Evolutionary conservation across 169 alveolate species (phyloP).

Genomic region (Babesia caballi): DNA sequence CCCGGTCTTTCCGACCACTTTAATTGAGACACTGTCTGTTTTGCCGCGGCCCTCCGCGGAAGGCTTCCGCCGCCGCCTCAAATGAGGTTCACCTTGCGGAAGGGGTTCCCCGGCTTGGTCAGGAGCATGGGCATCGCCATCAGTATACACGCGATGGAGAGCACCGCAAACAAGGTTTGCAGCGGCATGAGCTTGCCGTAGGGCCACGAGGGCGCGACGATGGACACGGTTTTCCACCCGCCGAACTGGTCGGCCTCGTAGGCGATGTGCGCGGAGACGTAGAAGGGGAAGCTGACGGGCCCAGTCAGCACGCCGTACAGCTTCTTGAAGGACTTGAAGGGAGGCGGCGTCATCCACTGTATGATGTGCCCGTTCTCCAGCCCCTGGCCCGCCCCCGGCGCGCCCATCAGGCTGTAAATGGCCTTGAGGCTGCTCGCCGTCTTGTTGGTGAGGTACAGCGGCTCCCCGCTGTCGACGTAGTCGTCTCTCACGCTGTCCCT

Average conservation of each 20-base stretch:
- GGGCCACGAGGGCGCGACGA: constrained; percentile 52
- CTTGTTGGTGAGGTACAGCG: neutral
- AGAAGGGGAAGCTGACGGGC: constrained; percentile 70
- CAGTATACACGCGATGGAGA: constrained; percentile 15
- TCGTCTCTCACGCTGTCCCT: too few species aligned
- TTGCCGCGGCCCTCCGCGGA: neutral
- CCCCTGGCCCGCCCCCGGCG: constrained; percentile 70
- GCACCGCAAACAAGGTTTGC: constrained; percentile 8
- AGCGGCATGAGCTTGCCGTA: constrained; percentile 32
- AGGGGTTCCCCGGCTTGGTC: constrained; percentile 32
- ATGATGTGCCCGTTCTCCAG: constrained; percentile 80
- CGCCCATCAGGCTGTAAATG: neutral
- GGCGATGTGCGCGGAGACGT: constrained; percentile 58
- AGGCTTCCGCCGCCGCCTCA: neutral
- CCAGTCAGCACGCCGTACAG: constrained; percentile 74
- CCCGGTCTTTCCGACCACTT: too few species aligned
- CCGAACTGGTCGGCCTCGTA: constrained; percentile 68
- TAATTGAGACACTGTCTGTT: neutral
- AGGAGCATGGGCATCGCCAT: constrained; percentile 16
- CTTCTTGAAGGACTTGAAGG: constrained; percentile 75
- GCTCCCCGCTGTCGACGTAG: neutral
- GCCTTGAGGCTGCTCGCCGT: neutral
- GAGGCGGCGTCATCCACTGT: constrained; percentile 83
- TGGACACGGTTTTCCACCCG: constrained; percentile 72
- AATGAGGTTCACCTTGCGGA: constrained; percentile 20